Percentiles rank a stretch among this genome's conserved stretches.
Conservation (phyloP, 2,329 filamentous ascomycete genomes). For the Neodidymelliopsis sp. region DNA sequence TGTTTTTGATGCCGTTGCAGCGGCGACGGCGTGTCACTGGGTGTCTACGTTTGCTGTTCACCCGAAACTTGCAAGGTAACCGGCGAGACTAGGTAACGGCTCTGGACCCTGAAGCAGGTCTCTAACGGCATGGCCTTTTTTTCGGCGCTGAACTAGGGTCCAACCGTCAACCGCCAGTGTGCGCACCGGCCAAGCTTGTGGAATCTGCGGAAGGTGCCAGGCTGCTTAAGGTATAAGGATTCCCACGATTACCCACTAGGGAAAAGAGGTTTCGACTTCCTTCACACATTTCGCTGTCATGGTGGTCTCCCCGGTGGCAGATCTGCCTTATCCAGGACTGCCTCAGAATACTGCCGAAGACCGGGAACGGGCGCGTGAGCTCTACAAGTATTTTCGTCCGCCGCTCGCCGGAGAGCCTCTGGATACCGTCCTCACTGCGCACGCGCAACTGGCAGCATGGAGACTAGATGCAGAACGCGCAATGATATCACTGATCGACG, state of each 20-base stretch:
- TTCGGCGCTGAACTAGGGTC: not conserved
- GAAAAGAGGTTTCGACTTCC: not conserved
- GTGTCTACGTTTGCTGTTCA: not conserved
- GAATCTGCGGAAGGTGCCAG: no score
- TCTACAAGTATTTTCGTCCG: slow-evolving; percentile 40
- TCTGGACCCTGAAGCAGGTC: not conserved
- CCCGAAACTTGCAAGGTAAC: not conserved
- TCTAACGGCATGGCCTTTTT: not conserved
- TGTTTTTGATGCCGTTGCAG: no score
- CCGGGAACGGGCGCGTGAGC: slow-evolving; percentile 29
- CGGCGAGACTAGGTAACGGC: no score
- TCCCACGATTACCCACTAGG: not conserved
- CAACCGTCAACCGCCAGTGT: not conserved
- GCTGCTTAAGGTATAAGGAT: no score
- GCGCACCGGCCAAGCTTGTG: not conserved
- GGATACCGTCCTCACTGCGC: slow-evolving; percentile 46
- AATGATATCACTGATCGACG: slow-evolving; percentile 57
- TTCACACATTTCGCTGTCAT: slow-evolving; percentile 1
- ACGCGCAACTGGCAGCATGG: slow-evolving; percentile 48
- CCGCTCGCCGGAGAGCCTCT: slow-evolving; percentile 16
- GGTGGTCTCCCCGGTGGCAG: slow-evolving; percentile 1
- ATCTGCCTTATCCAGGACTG: slow-evolving; percentile 1
- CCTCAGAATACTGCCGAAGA: slow-evolving; percentile 15
- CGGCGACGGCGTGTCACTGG: no score
- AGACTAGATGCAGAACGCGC: slow-evolving; percentile 46